Conservation (phyloP, 176 grass and related monocot species). For the Thinopyrum elongatum region DNA sequence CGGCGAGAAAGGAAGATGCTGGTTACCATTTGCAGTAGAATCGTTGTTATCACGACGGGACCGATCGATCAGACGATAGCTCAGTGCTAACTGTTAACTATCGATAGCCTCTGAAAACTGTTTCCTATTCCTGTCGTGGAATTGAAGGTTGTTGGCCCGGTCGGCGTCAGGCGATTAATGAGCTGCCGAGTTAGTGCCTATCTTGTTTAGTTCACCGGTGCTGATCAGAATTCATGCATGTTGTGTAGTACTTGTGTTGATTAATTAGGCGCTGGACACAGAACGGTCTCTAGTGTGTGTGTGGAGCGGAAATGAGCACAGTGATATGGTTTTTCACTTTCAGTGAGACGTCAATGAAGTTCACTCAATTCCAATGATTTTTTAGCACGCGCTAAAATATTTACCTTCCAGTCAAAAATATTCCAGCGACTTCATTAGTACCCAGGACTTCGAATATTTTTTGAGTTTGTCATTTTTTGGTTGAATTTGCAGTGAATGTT, state of each 20-base stretch:
- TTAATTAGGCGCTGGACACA: neutral
- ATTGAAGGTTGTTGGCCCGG: neutral
- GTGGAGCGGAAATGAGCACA: neutral
- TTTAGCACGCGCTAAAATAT: too few species aligned
- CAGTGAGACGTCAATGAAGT: too few species aligned
- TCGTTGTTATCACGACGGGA: neutral
- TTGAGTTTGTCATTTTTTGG: too few species aligned
- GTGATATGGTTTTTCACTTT: too few species aligned
- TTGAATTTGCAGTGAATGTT: too few species aligned
- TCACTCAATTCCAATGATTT: too few species aligned
- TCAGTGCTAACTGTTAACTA: neutral
- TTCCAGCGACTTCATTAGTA: too few species aligned
- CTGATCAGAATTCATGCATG: neutral
- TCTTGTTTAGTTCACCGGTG: neutral
- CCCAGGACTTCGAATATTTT: too few species aligned
- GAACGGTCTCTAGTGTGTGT: neutral
- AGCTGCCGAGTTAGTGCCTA: neutral
- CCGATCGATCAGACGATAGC: neutral
- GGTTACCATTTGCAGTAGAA: neutral
- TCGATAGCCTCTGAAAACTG: neutral
- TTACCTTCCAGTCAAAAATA: too few species aligned
- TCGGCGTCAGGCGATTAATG: neutral
- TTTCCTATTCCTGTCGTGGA: constrained; percentile 1
- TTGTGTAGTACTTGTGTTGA: neutral
- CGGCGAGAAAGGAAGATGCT: neutral